These are phyloP conservation scores for Fusarium globosum DNA, from an alignment of 2,329 filamentous ascomycete genomes.

Conservation along the genomic window DNA sequence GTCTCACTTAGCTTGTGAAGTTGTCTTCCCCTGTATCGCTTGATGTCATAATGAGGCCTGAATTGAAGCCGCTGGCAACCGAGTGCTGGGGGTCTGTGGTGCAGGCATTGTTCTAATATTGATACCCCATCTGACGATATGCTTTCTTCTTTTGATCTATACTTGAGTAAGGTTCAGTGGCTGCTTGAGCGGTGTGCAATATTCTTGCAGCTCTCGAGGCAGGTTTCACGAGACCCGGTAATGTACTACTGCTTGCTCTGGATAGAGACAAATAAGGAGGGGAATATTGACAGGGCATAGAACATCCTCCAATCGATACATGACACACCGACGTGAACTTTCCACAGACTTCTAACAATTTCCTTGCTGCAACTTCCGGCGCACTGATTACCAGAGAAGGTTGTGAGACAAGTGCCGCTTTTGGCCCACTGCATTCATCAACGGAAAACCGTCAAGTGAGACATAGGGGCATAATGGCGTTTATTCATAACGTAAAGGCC, in stretches of 20 bases:
- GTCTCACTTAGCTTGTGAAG: accelerated
- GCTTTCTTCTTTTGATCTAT: accelerated
- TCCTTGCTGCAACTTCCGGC: not conserved
- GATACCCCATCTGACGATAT: accelerated
- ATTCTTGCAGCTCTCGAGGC: not conserved
- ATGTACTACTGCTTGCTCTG: accelerated
- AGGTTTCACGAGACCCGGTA: not conserved
- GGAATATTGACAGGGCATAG: accelerated
- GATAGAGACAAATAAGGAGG: not conserved
- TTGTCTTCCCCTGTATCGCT: not conserved
- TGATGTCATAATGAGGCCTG: accelerated
- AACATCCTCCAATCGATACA: accelerated
- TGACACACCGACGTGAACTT: accelerated
- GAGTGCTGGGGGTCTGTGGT: not conserved
- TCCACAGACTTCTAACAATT: not conserved
- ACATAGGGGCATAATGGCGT: accelerated
- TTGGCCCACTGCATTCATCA: no score
- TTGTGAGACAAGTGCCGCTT: not conserved
- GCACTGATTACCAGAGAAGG: accelerated
- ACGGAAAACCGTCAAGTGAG: accelerated
- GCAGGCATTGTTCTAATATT: not conserved
- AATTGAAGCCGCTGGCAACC: not conserved
- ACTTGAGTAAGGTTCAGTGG: accelerated
- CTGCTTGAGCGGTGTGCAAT: not conserved
- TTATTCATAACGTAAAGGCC: accelerated